Evolutionary conservation across 352 stramenopile species (phyloP), one percentile per base, ranked within the genome.

Genomic region (Salisapilia sapeloensis): DNA sequence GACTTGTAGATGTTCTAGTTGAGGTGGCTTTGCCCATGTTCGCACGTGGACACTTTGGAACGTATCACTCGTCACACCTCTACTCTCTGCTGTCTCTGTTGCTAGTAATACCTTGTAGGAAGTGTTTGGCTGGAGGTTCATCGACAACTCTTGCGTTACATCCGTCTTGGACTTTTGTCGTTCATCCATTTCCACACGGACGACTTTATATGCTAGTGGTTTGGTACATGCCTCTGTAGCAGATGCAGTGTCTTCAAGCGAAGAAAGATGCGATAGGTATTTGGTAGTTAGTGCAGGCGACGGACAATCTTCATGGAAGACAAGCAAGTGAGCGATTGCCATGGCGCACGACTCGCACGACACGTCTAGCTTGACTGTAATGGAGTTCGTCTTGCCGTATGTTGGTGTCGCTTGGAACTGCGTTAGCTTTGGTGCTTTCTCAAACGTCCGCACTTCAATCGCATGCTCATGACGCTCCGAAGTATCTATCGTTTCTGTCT

Each of bases 301-400:
- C 7, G 36, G 20, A 29, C 72, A 89, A 0, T 21, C 14, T 2
- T 53, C 30, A 3, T 46, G 47, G n/a, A 64, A 58, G 1, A 80
- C 51, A 3, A 84, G 24, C 2, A 65, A 23, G 14, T 89, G 60
- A 4, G 77, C 51, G 4, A 79, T 53, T 11, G 56, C 58, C 21
- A 55, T 25, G 24, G 34, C 50, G 16, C 63, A 80, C 2, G 58
- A 56, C 6, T 57, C 38, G 20, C 74, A 84, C 1, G 39, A 36
- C 4, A 84, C 26, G 21, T 83, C 62, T 16, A 82, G 53, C 22
- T 53, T 71, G 4, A 81, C 48, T 0, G 60, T 74, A 22, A 85
- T 34, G 12, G 42, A 42, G 9, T 51, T 56, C 9, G 60, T 78
- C 25, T 65, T 63, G 8, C 61, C 69, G 23, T 63, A 74, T 1